Base-by-base conservation (phyloP, 1,139 yeast genomes). In the Blastobotrys niveus region DNA sequence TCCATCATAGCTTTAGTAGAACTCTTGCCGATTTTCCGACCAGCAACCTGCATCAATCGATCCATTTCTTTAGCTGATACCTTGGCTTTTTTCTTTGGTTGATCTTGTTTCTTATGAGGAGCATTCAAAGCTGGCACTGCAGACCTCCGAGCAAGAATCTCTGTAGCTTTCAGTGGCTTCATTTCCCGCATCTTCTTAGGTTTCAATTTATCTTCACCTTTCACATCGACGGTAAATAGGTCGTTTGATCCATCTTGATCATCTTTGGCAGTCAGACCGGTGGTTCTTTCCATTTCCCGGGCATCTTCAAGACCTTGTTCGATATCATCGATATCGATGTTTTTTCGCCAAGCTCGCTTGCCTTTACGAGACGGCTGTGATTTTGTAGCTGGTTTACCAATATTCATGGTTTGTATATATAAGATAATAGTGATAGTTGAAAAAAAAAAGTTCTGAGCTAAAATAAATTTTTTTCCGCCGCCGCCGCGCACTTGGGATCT, bases 331-430 rank as follows among this genome's bases (percentile, higher is more conserved):
- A 91, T 70, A 60, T 91, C 95, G 48, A 91, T 85, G 63, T 91
- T 86, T 66, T 91, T 91, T 65, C 96, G 81, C 98, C 98, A 91
- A 5, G 97, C 84, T 62, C 76, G 81, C 72, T 85, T 89, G 43
- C 96, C 95, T 70, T 91, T 91, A 58, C 97, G 76, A 5, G 96
- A 85, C 6, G 82, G 64, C 65, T 87, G 96, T 47, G 51, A 54
- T 52, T 56, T 59, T 42, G 60, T 64, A 10, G 64, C 50, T 7
- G 64, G 68, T 25, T 67, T 47, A 19, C 63, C 63, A 8, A 58
- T 47, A 38, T 58, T 60, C 62, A 60, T 56, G 36, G 22, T 43
- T 41, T 27, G 35, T 43, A 39, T 42, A 20, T 25, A 21, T 15
- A 7, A 15, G 34, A 5, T 5, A 20, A 20, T 10, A 14, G 7